Evolutionary conservation across 1,284 basidiomycete species (phyloP).

Genomic region (Ustilago crameri): DNA sequence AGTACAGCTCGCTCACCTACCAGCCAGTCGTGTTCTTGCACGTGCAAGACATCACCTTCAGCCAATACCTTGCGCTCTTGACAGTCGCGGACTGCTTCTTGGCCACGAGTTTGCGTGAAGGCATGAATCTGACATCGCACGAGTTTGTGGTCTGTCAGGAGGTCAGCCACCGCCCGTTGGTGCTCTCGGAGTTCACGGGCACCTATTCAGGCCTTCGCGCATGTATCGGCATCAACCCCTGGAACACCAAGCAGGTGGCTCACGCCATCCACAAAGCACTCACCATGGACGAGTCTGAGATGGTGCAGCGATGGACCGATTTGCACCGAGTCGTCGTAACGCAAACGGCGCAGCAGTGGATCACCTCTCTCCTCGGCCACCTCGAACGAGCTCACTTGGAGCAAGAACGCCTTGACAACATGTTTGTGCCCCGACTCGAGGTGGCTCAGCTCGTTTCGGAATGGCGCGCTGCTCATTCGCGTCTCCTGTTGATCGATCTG

Average conservation of each 20-base stretch:
- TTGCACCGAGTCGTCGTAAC: conserved; percentile 86
- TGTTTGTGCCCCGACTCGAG: conserved; percentile 64
- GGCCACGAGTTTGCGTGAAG: conserved; percentile 83
- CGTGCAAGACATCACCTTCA: conserved; percentile 85
- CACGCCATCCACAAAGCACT: conserved; percentile 80
- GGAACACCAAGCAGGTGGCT: conserved; percentile 70
- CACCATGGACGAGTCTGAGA: conserved; percentile 81
- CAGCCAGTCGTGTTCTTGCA: conserved; percentile 88
- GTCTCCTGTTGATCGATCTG: conserved; percentile 81
- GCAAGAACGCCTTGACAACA: conserved; percentile 59
- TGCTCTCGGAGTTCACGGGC: conserved; percentile 81
- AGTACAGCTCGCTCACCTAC: conserved; percentile 83
- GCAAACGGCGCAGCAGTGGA: conserved; percentile 86
- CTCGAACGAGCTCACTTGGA: conserved; percentile 63
- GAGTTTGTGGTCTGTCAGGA: conserved; percentile 78
- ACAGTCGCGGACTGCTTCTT: conserved; percentile 88
- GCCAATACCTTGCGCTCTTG: conserved; percentile 83
- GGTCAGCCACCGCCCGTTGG: conserved; percentile 76
- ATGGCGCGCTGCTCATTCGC: conserved; percentile 72
- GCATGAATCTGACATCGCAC: conserved; percentile 84
- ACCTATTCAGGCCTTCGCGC: conserved; percentile 86
- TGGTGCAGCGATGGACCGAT: conserved; percentile 81
- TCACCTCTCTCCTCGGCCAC: conserved; percentile 77
- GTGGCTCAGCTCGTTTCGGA: conserved; percentile 66
- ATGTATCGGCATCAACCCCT: conserved; percentile 83